Evolutionary conservation across 257 asterid species (phyloP).

Genomic region (Ajuga chamaepitys): DNA sequence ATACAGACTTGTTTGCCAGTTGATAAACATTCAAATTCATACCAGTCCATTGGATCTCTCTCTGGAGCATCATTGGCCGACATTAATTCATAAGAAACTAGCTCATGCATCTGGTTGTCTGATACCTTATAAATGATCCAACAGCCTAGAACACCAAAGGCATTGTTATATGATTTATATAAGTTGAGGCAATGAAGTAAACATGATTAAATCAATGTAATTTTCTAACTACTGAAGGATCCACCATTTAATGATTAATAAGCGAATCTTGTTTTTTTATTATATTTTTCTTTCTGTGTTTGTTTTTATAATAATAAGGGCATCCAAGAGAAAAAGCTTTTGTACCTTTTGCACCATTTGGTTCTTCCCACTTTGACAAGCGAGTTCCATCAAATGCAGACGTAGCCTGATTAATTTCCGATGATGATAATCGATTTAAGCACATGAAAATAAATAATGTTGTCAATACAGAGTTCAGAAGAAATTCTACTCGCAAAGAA

Average conservation of each 20-base stretch:
- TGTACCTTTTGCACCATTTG: slow-evolving; percentile 89
- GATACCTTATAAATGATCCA: slow-evolving; percentile 68
- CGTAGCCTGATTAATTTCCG: slow-evolving; percentile 45
- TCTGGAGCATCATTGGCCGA: slow-evolving; percentile 96
- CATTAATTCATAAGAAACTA: slow-evolving; percentile 83
- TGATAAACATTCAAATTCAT: slow-evolving; percentile 8
- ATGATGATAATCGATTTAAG: slow-evolving; percentile 7
- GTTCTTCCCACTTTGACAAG: slow-evolving; percentile 98
- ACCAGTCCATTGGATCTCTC: slow-evolving; percentile 97
- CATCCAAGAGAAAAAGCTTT: slow-evolving; percentile 12
- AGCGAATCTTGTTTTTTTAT: not conserved
- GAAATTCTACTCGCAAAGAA: not conserved
- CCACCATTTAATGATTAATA: not conserved
- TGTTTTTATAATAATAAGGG: no score
- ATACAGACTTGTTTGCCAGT: not conserved
- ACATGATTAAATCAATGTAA: not conserved
- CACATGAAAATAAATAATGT: not conserved
- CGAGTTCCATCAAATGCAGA: slow-evolving; percentile 98
- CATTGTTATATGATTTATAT: slow-evolving; percentile 3
- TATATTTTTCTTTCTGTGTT: no score
- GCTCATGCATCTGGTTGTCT: slow-evolving; percentile 48
- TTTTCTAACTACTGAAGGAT: not conserved
- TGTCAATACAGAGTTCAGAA: slow-evolving; percentile 5
- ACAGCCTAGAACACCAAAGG: slow-evolving; percentile 54
- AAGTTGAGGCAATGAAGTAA: slow-evolving; percentile 4